Evolutionary conservation across 176 grass and related monocot species (phyloP).

Genomic region (Oryza meyeriana): DNA sequence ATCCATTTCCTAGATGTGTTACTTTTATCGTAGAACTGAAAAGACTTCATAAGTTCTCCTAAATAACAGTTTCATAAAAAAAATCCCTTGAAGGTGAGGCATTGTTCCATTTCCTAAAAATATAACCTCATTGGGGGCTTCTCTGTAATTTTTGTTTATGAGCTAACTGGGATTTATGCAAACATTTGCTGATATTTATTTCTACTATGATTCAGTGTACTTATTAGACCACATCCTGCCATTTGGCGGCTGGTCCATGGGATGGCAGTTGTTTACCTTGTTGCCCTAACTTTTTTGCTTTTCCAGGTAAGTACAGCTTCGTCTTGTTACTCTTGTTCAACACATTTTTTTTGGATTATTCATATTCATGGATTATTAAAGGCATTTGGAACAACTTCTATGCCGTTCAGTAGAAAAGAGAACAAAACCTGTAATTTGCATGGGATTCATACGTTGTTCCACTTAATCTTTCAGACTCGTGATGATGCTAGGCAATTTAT

Average conservation of each 20-base stretch:
- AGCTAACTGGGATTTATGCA: not conserved
- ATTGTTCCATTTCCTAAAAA: not conserved
- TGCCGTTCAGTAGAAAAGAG: not conserved
- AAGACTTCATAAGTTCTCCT: constrained; percentile 3
- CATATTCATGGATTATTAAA: not conserved
- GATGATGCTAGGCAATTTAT: constrained; percentile 95
- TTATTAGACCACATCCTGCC: constrained; percentile 97
- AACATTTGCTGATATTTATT: constrained; percentile 27
- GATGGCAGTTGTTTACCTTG: constrained; percentile 93
- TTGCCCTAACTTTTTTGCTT: constrained; percentile 96
- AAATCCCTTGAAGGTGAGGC: not conserved
- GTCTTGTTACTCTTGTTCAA: not conserved
- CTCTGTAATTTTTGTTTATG: constrained; percentile 7
- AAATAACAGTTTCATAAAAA: not conserved
- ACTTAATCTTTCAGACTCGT: constrained; percentile 60
- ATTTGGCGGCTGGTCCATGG: constrained; percentile 99
- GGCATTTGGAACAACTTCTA: too few relatives aligned
- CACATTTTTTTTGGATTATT: constrained; percentile 14
- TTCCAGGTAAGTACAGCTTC: constrained; percentile 69
- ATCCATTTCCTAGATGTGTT: not conserved
- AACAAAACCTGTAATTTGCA: not conserved
- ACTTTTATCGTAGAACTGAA: not conserved
- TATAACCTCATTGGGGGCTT: not conserved
- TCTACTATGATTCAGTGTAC: constrained; percentile 61
- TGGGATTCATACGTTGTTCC: constrained; percentile 25